Conservation (phyloP, 2,329 filamentous ascomycete genomes). For the Beauveria rudraprayagi region DNA sequence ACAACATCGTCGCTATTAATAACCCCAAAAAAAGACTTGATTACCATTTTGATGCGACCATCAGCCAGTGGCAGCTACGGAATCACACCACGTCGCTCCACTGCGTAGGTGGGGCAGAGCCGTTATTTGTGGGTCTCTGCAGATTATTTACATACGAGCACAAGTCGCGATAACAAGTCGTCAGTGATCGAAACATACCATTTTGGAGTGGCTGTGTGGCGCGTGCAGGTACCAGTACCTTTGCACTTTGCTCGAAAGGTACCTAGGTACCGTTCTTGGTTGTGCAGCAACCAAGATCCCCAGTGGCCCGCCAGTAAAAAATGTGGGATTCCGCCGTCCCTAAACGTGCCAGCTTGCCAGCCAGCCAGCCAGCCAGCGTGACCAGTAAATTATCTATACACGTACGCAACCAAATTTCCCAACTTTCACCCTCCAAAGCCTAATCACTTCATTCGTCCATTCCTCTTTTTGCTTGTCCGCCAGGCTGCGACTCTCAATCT, state of each 20-base stretch:
- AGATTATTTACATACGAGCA: not conserved
- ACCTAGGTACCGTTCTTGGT: too few relatives aligned
- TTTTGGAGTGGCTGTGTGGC: too few relatives aligned
- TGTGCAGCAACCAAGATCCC: not conserved
- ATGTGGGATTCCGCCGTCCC: too few relatives aligned
- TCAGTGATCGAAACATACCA: too few relatives aligned
- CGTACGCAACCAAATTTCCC: not conserved
- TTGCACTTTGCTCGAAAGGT: too few relatives aligned
- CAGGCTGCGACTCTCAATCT: constrained; percentile 7
- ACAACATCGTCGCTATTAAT: not conserved
- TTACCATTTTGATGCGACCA: not conserved
- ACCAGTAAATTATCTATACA: not conserved
- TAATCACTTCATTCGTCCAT: not conserved
- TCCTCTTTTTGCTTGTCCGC: constrained; percentile 2
- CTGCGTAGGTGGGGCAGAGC: not conserved
- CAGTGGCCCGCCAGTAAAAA: not conserved
- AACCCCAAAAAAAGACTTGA: not conserved
- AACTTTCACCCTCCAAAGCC: not conserved
- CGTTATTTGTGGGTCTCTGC: not conserved
- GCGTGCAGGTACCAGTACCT: too few relatives aligned
- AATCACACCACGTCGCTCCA: constrained; percentile 5
- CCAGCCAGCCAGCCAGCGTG: not conserved
- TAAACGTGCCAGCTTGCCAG: not conserved
- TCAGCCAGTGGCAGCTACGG: constrained; percentile 6
- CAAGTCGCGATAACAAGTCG: too few relatives aligned